phyloP scores from a whole-genome alignment of 2,329 filamentous ascomycete genomes.

The Pseudodiploospora longispora region DNA sequence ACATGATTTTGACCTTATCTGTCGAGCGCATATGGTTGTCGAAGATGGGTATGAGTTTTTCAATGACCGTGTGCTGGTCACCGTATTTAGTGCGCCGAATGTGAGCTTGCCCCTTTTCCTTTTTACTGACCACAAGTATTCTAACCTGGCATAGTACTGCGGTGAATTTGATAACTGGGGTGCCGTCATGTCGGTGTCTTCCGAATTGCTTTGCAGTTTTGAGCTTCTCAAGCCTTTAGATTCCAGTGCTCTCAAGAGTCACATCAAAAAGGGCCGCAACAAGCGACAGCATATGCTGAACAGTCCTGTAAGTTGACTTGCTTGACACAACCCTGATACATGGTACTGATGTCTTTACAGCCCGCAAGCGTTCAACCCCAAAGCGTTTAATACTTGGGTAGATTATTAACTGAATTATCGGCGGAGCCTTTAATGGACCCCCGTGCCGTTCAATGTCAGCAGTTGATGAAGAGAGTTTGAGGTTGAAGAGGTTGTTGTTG shows the following conservation, averaged over 20 bases:
- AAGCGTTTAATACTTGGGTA: slow-evolving; percentile 35
- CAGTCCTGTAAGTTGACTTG: slow-evolving; percentile 67
- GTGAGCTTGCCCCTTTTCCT: slow-evolving; percentile 45
- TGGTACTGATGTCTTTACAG: slow-evolving; percentile 22
- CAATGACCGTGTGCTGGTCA: slow-evolving; percentile 87
- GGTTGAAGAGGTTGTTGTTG: too few species aligned
- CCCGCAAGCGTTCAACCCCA: slow-evolving; percentile 49
- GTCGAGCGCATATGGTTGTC: slow-evolving; percentile 97
- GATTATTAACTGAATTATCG: too few species aligned
- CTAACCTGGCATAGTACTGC: slow-evolving; percentile 63
- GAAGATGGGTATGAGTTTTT: slow-evolving; percentile 99
- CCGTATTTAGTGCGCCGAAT: slow-evolving; percentile 95
- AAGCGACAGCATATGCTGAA: slow-evolving; percentile 93
- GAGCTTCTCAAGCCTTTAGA: slow-evolving; percentile 94
- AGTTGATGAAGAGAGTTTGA: too few species aligned
- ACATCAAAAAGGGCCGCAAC: slow-evolving; percentile 96
- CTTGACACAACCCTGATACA: neutral
- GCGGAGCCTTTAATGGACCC: too few species aligned
- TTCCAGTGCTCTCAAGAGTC: slow-evolving; percentile 90
- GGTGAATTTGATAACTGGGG: slow-evolving; percentile 99
- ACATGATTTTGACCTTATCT: slow-evolving; percentile 96
- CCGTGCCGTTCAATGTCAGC: too few species aligned
- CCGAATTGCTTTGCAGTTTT: slow-evolving; percentile 90
- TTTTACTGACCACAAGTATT: slow-evolving; percentile 2
- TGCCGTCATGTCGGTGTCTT: slow-evolving; percentile 95